Evolutionary conservation across 768 basidiomycete species (phyloP), one percentile per base, ranked within the genome.

Genomic region (Panaeolus papilionaceus): DNA sequence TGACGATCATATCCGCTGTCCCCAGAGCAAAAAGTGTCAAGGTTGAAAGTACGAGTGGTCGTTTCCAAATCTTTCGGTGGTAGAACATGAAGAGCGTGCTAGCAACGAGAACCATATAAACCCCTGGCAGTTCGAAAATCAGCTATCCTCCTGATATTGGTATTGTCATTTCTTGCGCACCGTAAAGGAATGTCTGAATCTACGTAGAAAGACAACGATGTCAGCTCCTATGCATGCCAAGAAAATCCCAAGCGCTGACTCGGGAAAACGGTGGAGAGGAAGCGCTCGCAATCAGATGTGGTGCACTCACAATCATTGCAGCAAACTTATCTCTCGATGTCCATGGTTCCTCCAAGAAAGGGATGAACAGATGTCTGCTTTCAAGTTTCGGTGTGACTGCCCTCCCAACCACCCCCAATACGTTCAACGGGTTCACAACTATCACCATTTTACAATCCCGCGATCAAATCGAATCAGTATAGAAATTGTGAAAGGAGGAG

Each of bases 341-440:
- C 74, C 74, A 75, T 49, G 72, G 71, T 64, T 71, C 71, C 40
- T 71, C 69, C 65, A 71, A 66, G 62, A 74, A 73, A 4, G 73
- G 74, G 42, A 74, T 75, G 38, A 71, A 66, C 20, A 51, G 23
- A 26, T 51, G 47, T 12, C 20, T 51, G 47, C 47, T 51, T 9
- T n/a, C 10, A 51, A 51, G 47, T 20, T 51, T 51, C 20, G 47
- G 47, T 18, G 47, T 23, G 47, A 51, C 47, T 23, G 26, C 47
- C 9, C 47, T 20, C 26, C 47, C 47, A 4, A 51, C 47, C 47
- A 51, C 47, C 23, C 47, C 47, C 47, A 51, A 51, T 7, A 51
- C 47, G 47, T 51, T 51, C 47, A 51, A 26, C 8, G 47, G 47
- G 12, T 51, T 51, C 47, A 51, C 47, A 26, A 51, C 47, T 2